These are phyloP conservation scores for Myriosclerotinia curreyana DNA, from an alignment of 2,329 filamentous ascomycete genomes.

Conservation along the genomic window DNA sequence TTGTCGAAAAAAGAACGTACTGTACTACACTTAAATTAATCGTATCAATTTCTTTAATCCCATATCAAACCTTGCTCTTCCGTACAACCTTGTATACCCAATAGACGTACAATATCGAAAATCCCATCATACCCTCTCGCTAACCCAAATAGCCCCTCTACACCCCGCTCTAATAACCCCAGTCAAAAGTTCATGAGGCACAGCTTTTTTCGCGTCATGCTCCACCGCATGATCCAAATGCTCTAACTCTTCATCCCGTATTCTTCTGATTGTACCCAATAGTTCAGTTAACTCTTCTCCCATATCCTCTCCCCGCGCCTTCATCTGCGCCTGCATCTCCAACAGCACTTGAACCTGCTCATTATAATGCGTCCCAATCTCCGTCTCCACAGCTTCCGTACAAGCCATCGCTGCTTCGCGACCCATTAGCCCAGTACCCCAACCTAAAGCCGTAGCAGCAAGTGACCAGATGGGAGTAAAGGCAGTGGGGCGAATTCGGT, in stretches of 20 bases:
- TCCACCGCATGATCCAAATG: slow-evolving; percentile 94
- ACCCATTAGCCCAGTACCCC: slow-evolving; percentile 84
- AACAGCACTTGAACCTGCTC: slow-evolving; percentile 79
- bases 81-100: slow-evolving; percentile 1
- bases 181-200: slow-evolving; percentile 85
- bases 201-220: slow-evolving; percentile 85
- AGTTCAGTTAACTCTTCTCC: slow-evolving; percentile 74
- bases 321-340: slow-evolving; percentile 75
- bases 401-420: slow-evolving; percentile 97
- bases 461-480: slow-evolving; percentile 89
- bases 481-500: slow-evolving; percentile 86
- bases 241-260: slow-evolving; percentile 93
- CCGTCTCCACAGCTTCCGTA: slow-evolving; percentile 96
- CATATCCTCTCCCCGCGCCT: slow-evolving; percentile 73
- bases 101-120: slow-evolving; percentile 12
- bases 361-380: slow-evolving; percentile 96
- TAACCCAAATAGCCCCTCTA: slow-evolving; percentile 88
- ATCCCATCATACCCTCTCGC: slow-evolving; percentile 59
- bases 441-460: slow-evolving; percentile 77
- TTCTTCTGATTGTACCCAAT: slow-evolving; percentile 71
- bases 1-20: slow-evolving; percentile 6
- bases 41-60: neutral
- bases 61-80: slow-evolving; percentile 1
- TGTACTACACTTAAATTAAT: slow-evolving; percentile 18
- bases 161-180: slow-evolving; percentile 88